Base-by-base conservation (phyloP, 2,329 filamentous ascomycete species). In the Alternaria hordeiaustralica region DNA sequence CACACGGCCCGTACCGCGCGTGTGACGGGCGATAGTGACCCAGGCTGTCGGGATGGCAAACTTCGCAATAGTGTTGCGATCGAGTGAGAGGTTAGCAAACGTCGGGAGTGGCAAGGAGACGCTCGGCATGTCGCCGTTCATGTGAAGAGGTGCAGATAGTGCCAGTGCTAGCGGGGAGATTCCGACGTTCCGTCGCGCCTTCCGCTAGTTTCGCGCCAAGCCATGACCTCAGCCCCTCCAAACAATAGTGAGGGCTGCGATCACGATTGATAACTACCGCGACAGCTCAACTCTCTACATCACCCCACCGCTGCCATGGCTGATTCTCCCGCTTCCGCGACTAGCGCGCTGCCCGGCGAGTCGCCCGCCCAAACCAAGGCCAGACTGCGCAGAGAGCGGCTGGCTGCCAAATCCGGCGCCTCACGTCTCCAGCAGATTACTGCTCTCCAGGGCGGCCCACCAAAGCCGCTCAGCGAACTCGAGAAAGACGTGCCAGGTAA, bases 391-490 rank as follows among this genome's bases (percentile, higher is more conserved):
- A 92, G 93, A 79, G 92, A 94, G 79, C 88, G 91, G 43, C 87
- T 92, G 53, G 90, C 93, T 78, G 92, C 91, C 61, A 95, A 94
- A 54, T 89, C 90, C 63, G 92, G 90, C 61, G 87, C 88, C 18
- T 86, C 89, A 43, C 84, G 92, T 64, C 81, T 96, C 65, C 89
- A 92, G 73, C 91, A 87, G 79, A 96, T 96, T 78, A 92, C 90
- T 12, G 89, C 90, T 2, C 81, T 93, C 25, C 78, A 79, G 54
- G 89, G 89, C 60, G 89, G 88, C n/a, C 73, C 67, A 6, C 71
- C 74, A 43, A 75, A 76, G 74, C 70, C 73, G 18, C 51, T 79
- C 20, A 74, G 75, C 74, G 76, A 79, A 50, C 55, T 79, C 2
- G 61, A 74, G 60, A 77, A 78, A 21, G 76, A 79, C 26, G 63